A percentile compares a stretch with the other conserved stretches of the same genome.
phyloP scores from a whole-genome alignment of 116 monocot genomes.

The Cymodocea nodosa region DNA sequence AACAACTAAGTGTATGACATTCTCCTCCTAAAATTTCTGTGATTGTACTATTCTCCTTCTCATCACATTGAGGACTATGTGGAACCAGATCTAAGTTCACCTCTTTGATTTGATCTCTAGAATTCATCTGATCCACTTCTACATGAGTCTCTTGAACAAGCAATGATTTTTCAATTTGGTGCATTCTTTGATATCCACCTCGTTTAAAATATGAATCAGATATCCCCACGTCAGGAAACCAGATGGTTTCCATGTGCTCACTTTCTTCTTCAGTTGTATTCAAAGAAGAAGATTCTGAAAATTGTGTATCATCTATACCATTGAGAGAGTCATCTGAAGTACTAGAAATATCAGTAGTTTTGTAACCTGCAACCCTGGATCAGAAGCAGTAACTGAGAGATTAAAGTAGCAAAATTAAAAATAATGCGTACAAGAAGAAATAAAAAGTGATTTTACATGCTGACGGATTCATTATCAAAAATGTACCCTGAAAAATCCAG shows the following conservation, averaged over 20 bases:
- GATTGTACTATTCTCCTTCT: constrained; percentile 3
- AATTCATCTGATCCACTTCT: not conserved
- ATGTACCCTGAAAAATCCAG: constrained; percentile 7
- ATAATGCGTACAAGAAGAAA: not conserved
- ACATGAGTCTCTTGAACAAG: not conserved
- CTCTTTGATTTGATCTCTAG: constrained; percentile 2
- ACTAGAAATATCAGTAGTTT: constrained; percentile 34
- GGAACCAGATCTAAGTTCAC: constrained; percentile 4
- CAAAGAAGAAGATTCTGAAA: constrained; percentile 42
- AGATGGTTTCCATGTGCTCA: constrained; percentile 5
- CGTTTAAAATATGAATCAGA: constrained; percentile 1
- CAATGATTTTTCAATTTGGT: constrained; percentile 6
- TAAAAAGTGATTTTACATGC: constrained; percentile 14
- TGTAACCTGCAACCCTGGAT: constrained; percentile 27
- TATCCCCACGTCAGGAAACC: constrained; percentile 3
- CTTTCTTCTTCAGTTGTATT: constrained; percentile 37
- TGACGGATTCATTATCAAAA: constrained; percentile 10
- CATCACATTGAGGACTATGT: constrained; percentile 5
- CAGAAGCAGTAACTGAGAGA: constrained; percentile 2
- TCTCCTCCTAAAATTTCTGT: constrained; percentile 10
- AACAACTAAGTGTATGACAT: constrained; percentile 29
- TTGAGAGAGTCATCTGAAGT: constrained; percentile 33
- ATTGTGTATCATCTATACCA: constrained; percentile 18
- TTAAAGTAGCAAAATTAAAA: constrained; percentile 2
- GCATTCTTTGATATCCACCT: constrained; percentile 5